Percentiles rank a stretch among this genome's conserved stretches.
Conservation (phyloP, 1,284 basidiomycete species). For the Sphagnurus paluster region DNA sequence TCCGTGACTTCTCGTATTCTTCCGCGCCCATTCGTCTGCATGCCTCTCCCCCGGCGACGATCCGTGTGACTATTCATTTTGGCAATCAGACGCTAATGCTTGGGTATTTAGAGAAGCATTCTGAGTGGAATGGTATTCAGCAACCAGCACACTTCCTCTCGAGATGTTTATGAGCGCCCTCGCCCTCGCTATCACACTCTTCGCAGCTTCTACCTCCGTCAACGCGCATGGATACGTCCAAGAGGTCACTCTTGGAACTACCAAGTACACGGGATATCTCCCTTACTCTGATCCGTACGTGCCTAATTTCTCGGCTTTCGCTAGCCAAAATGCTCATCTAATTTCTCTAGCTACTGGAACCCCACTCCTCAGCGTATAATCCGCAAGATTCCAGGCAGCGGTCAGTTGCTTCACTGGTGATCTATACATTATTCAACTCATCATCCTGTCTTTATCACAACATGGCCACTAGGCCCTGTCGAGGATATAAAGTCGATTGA, state of each 20-base stretch:
- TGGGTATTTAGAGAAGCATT: not conserved
- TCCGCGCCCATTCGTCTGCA: too few species aligned
- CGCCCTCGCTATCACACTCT: conserved; percentile 16
- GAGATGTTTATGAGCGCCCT: conserved; percentile 9
- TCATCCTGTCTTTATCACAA: too few species aligned
- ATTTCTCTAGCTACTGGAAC: conserved; percentile 27
- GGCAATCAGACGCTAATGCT: not conserved
- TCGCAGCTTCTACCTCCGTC: conserved; percentile 21
- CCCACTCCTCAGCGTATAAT: conserved; percentile 25
- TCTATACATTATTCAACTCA: too few species aligned
- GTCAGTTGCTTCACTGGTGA: not conserved
- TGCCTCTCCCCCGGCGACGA: too few species aligned
- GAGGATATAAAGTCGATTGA: conserved; percentile 36
- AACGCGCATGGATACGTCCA: conserved; percentile 29
- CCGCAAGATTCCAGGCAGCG: conserved; percentile 30
- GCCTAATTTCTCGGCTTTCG: not conserved
- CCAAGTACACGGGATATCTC: conserved; percentile 32
- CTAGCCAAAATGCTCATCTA: too few species aligned
- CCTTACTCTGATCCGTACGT: conserved; percentile 23
- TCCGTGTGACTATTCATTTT: too few species aligned
- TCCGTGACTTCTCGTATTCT: conserved; percentile 1
- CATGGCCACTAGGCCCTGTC: conserved; percentile 29
- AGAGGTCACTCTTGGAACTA: conserved; percentile 30
- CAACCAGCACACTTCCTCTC: too few species aligned
- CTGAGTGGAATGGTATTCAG: not conserved